These are phyloP conservation scores for Petasospora fabianii DNA, from an alignment of 1,139 yeast genomes.

Conservation along the genomic window DNA sequence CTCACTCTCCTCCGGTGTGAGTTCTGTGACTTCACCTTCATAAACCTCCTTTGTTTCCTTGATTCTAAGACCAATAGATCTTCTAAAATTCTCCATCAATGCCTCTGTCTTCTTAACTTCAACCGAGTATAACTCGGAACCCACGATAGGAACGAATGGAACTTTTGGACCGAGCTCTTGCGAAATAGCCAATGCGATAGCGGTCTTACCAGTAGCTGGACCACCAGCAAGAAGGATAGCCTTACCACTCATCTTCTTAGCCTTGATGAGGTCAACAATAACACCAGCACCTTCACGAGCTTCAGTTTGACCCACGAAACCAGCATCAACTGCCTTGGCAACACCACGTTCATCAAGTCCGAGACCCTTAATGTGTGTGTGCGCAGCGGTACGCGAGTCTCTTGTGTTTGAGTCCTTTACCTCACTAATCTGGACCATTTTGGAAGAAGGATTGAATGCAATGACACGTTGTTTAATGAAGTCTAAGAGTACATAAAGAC, in stretches of 20 bases:
- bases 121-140: conserved; percentile 91
- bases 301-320: conserved; percentile 90
- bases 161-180: conserved; percentile 98
- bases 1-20: conserved; percentile 96
- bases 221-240: conserved; percentile 97
- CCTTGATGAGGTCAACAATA: conserved; percentile 88
- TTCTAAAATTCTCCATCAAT: conserved; percentile 93
- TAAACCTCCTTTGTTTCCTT: conserved; percentile 97
- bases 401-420: conserved; percentile 52
- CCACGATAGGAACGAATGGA: conserved; percentile 97
- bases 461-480: no score
- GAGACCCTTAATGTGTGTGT: conserved; percentile 92
- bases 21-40: conserved; percentile 96
- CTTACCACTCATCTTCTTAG: conserved; percentile 91
- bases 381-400: conserved; percentile 82
- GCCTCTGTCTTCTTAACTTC: conserved; percentile 98
- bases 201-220: conserved; percentile 98
- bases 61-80: conserved; percentile 93
- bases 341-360: conserved; percentile 89
- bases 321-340: conserved; percentile 85
- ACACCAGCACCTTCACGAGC: conserved; percentile 99
- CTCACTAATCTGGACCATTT: conserved; percentile 85
- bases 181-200: conserved; percentile 90
- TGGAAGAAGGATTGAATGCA: neutral
- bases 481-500: no score